Evolutionary conservation across 192 early-diverging fungal species (phyloP).

Genomic region (Irineochytrium annulatum): DNA sequence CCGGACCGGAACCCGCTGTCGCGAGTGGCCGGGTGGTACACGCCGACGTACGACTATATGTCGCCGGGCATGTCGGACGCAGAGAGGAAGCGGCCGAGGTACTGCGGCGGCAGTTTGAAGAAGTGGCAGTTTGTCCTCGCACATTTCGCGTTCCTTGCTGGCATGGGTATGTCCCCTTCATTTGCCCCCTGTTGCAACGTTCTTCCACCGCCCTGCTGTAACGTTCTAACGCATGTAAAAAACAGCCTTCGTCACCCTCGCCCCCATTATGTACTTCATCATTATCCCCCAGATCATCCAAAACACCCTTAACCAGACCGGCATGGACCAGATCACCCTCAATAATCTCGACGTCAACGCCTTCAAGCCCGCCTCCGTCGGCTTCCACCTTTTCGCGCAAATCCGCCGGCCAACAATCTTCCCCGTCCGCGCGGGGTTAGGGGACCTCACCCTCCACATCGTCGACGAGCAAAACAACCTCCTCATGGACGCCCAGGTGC

Average conservation of each 20-base stretch:
- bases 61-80: slow-evolving; percentile 21
- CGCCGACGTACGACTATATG: slow-evolving; percentile 28
- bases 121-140: slow-evolving; percentile 30
- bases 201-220: background rate
- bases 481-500: slow-evolving; percentile 19
- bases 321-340: slow-evolving; percentile 10
- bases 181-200: background rate
- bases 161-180: background rate
- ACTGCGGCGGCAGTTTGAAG: slow-evolving; percentile 24
- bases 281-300: slow-evolving; percentile 34
- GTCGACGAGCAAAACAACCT: slow-evolving; percentile 15
- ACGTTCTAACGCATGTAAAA: background rate
- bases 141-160: slow-evolving; percentile 10
- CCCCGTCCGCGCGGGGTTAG: slow-evolving; percentile 26
- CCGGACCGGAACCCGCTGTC: background rate
- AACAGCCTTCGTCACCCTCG: slow-evolving; percentile 19
- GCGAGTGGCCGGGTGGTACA: background rate
- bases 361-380: slow-evolving; percentile 10
- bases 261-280: slow-evolving; percentile 31
- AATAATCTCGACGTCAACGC: slow-evolving; percentile 14
- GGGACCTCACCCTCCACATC: slow-evolving; percentile 15
- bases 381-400: slow-evolving; percentile 15
- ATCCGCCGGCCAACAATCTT: slow-evolving; percentile 19
- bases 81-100: slow-evolving; percentile 22
- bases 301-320: slow-evolving; percentile 21